These are phyloP conservation scores for Ophiocordyceps camponoti-saundersi DNA, from an alignment of 2,329 filamentous ascomycete genomes.

Conservation along the genomic window DNA sequence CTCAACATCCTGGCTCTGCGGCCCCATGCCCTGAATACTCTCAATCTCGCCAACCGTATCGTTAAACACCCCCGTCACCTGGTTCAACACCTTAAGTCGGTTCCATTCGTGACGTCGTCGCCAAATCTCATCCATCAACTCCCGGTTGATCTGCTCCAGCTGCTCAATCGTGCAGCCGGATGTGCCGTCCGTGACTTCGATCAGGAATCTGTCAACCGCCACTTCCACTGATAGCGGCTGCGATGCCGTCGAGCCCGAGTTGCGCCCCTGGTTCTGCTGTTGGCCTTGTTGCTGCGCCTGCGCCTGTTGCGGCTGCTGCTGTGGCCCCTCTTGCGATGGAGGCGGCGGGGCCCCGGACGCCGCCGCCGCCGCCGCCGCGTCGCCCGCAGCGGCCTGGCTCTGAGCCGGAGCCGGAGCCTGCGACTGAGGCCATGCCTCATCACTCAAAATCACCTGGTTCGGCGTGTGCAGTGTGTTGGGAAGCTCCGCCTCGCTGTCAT, in stretches of 20 bases:
- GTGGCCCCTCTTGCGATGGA: slow-evolving; percentile 15
- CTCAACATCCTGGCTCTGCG: slow-evolving; percentile 20
- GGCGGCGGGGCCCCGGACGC: slow-evolving; percentile 16
- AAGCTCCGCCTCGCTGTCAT: slow-evolving; percentile 21
- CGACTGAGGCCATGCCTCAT: slow-evolving; percentile 40
- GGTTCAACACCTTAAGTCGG: slow-evolving; percentile 50
- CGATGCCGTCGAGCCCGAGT: slow-evolving; percentile 21
- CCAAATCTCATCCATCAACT: slow-evolving; percentile 87
- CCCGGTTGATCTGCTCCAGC: slow-evolving; percentile 80
- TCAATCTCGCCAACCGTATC: slow-evolving; percentile 55
- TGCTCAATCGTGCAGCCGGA: slow-evolving; percentile 80
- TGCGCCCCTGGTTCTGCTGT: slow-evolving; percentile 6
- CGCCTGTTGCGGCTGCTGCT: slow-evolving; percentile 13
- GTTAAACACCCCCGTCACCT: slow-evolving; percentile 57
- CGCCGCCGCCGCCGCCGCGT: slow-evolving; percentile 12
- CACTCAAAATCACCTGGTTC: slow-evolving; percentile 31
- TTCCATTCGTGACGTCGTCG: slow-evolving; percentile 65
- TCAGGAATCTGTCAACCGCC: slow-evolving; percentile 40
- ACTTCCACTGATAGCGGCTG: slow-evolving; percentile 27
- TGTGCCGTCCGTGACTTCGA: slow-evolving; percentile 47
- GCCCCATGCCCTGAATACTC: slow-evolving; percentile 25
- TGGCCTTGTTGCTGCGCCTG: slow-evolving; percentile 5
- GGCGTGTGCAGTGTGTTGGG: slow-evolving; percentile 35
- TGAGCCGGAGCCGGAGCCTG: slow-evolving; percentile 31
- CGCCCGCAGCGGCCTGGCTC: slow-evolving; percentile 5